A percentile compares a stretch with the other conserved stretches of the same genome.
Evolutionary conservation across 2,329 filamentous ascomycete genomes (phyloP).

Genomic region (Elsinoe arachidis): DNA sequence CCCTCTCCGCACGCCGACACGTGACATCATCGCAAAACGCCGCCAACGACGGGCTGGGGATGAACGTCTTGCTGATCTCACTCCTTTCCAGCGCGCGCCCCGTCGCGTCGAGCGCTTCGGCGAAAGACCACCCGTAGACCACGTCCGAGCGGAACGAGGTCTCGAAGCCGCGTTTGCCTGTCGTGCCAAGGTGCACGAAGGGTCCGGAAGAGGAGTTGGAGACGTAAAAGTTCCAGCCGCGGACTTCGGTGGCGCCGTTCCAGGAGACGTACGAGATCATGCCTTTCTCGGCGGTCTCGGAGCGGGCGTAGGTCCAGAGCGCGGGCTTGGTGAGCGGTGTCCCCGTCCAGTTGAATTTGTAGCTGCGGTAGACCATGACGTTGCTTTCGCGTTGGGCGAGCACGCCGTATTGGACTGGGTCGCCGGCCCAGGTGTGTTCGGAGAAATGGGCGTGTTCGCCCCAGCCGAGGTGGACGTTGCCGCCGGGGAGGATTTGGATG

Average conservation of each 20-base stretch:
- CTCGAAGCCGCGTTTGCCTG: slow-evolving; percentile 37
- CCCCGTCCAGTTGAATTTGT: slow-evolving; percentile 47
- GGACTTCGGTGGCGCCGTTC: slow-evolving; percentile 44
- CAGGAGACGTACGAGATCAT: slow-evolving; percentile 45
- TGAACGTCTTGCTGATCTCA: slow-evolving; percentile 29
- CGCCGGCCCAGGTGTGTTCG: slow-evolving; percentile 39
- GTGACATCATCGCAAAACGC: slow-evolving; percentile 26
- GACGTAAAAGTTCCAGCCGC: slow-evolving; percentile 44
- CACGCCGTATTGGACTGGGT: slow-evolving; percentile 45
- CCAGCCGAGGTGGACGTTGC: slow-evolving; percentile 50
- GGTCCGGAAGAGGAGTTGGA: slow-evolving; percentile 28
- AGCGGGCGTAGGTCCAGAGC: slow-evolving; percentile 31
- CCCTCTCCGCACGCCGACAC: slow-evolving; percentile 22
- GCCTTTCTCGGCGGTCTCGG: slow-evolving; percentile 22
- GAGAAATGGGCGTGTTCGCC: slow-evolving; percentile 39
- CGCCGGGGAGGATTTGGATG: slow-evolving; percentile 46
- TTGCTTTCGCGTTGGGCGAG: slow-evolving; percentile 32
- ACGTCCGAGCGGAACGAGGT: slow-evolving; percentile 25
- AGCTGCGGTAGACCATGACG: slow-evolving; percentile 48
- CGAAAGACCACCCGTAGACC: slow-evolving; percentile 25
- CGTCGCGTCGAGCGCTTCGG: slow-evolving; percentile 26
- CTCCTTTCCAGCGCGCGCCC: slow-evolving; percentile 26
- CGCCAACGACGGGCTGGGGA: slow-evolving; percentile 26
- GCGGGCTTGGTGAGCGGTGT: slow-evolving; percentile 35
- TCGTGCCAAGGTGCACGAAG: slow-evolving; percentile 32